A percentile compares a stretch with the other conserved stretches of the same genome.
These are phyloP conservation scores for Xylaria venustula DNA, from an alignment of 495 filamentous ascomycete species.

Conservation along the genomic window DNA sequence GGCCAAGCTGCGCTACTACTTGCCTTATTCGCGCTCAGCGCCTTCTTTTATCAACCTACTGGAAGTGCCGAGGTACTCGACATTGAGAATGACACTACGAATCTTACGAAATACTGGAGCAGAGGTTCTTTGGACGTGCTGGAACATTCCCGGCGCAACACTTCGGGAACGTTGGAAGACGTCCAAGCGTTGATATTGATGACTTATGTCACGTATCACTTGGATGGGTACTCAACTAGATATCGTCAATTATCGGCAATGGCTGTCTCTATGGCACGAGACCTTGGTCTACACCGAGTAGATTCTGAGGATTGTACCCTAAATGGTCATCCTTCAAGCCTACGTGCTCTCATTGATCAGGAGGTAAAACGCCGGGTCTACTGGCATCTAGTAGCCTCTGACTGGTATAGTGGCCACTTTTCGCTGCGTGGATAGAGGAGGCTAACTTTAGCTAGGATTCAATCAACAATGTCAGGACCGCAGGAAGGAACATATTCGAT, in stretches of 20 bases:
- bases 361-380: neutral
- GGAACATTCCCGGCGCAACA: constrained; percentile 29
- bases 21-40: constrained; percentile 37
- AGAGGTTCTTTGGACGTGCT: constrained; percentile 22
- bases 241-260: constrained; percentile 19
- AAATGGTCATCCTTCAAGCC: constrained; percentile 5
- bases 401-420: neutral
- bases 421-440: too few species aligned
- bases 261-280: constrained; percentile 29
- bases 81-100: constrained; percentile 9
- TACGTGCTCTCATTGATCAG: neutral
- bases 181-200: constrained; percentile 48
- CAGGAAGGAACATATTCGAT: constrained; percentile 51
- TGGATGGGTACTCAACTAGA: constrained; percentile 36
- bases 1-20: constrained; percentile 38
- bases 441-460: constrained; percentile 17
- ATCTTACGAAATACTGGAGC: constrained; percentile 21
- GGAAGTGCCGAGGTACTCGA: neutral
- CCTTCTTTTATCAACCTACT: constrained; percentile 30
- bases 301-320: constrained; percentile 28
- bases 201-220: constrained; percentile 34
- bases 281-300: constrained; percentile 46
- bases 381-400: neutral
- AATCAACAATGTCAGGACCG: constrained; percentile 36
- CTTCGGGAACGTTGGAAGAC: constrained; percentile 43